phyloP scores from a whole-genome alignment of 192 early-diverging fungal species.

The Coemansia sp. region DNA sequence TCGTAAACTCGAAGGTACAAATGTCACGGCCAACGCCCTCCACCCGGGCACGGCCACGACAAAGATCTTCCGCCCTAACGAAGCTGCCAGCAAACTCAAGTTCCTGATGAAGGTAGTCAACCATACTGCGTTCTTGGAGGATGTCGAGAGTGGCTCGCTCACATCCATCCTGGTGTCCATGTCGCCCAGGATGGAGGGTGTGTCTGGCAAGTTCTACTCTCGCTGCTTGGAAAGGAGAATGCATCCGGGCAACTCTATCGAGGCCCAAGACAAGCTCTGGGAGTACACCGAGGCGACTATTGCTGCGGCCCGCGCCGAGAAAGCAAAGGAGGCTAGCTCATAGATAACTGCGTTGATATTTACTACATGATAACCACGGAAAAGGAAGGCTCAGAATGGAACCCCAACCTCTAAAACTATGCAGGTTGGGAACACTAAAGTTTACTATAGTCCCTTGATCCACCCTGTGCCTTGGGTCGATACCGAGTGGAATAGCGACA shows the following conservation, averaged over 20 bases:
- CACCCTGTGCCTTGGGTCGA: no score
- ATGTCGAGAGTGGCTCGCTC: conserved; percentile 11
- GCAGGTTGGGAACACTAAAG: no score
- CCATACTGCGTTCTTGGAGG: conserved; percentile 11
- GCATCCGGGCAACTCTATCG: conserved; percentile 11
- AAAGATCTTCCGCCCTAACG: conserved; percentile 14
- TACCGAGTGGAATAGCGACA: no score
- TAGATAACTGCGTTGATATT: no score
- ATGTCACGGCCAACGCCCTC: conserved; percentile 12
- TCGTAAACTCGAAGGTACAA: conserved; percentile 15
- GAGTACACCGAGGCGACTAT: conserved; percentile 25
- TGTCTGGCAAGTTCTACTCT: conserved; percentile 11
- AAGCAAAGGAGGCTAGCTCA: no score
- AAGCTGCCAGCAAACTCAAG: background rate
- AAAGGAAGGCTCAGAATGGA: no score
- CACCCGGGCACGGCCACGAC: conserved; percentile 29
- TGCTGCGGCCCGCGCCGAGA: no score
- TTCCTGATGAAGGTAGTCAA: background rate
- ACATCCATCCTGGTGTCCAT: conserved; percentile 24
- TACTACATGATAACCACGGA: no score
- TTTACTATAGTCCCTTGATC: no score
- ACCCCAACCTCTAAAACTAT: no score
- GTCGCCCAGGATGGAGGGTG: conserved; percentile 14
- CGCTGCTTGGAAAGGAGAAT: background rate
- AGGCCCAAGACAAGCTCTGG: conserved; percentile 36